A percentile compares a stretch with the other conserved stretches of the same genome.
Evolutionary conservation across 495 filamentous ascomycete genomes (phyloP).

Genomic region (Hypoxylon subgilvum): DNA sequence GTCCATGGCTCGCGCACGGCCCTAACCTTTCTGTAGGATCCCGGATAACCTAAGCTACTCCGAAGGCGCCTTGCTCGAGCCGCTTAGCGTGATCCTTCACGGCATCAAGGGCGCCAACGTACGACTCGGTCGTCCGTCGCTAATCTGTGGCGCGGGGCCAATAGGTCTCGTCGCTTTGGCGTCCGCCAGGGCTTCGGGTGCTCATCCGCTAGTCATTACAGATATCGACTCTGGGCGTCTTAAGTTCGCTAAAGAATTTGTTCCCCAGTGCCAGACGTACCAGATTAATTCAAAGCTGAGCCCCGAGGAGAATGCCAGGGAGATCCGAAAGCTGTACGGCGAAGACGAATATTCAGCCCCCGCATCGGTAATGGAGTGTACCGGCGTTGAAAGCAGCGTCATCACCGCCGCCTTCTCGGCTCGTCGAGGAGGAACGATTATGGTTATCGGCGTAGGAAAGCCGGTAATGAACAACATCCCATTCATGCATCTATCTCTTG

Average conservation of each 20-base stretch:
- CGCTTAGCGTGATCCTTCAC: constrained; percentile 55
- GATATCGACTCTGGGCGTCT: constrained; percentile 64
- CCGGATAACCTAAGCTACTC: constrained; percentile 51
- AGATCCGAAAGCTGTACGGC: constrained; percentile 60
- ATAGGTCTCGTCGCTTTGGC: constrained; percentile 59
- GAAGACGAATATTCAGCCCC: constrained; percentile 58
- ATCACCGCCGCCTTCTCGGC: constrained; percentile 62
- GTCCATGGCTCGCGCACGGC: constrained; percentile 45
- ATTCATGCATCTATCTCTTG: constrained; percentile 69
- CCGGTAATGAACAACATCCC: constrained; percentile 66
- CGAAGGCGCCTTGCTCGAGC: constrained; percentile 59
- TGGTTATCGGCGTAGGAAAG: constrained; percentile 69
- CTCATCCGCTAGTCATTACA: constrained; percentile 68
- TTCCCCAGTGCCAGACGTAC: constrained; percentile 61
- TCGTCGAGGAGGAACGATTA: constrained; percentile 63
- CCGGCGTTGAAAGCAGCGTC: constrained; percentile 66
- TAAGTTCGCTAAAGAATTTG: constrained; percentile 64
- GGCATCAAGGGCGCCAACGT: constrained; percentile 50
- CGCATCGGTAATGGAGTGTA: constrained; percentile 66
- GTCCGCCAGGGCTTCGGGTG: constrained; percentile 64
- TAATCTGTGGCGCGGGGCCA: constrained; percentile 58
- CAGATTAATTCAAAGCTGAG: constrained; percentile 53
- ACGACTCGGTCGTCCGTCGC: constrained; percentile 45
- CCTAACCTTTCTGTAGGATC: constrained; percentile 37
- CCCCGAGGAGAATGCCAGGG: constrained; percentile 57